Evolutionary conservation across 768 basidiomycete species (phyloP).

Genomic region (Hericium rajendrae): DNA sequence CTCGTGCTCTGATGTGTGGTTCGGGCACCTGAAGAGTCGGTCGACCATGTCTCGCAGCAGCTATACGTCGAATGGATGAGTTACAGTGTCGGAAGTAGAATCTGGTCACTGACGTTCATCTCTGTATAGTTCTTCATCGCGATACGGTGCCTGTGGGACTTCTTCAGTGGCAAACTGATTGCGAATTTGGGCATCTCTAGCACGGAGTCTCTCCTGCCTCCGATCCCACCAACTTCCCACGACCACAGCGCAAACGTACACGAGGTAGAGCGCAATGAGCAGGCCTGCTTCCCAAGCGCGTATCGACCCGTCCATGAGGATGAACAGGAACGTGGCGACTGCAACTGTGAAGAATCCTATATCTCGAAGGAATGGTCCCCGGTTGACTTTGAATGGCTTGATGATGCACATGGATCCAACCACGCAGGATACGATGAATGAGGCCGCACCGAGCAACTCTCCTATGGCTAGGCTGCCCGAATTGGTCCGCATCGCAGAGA

Average conservation of each 20-base stretch:
- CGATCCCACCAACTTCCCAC: slow-evolving; percentile 69
- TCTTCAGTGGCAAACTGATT: slow-evolving; percentile 50
- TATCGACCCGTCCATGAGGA: slow-evolving; percentile 71
- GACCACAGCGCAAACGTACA: slow-evolving; percentile 73
- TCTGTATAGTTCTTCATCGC: slow-evolving; percentile 41
- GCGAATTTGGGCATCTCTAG: slow-evolving; percentile 42
- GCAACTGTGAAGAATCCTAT: slow-evolving; percentile 90
- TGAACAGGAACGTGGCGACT: slow-evolving; percentile 62
- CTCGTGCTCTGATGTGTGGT: slow-evolving; percentile 24
- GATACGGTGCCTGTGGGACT: slow-evolving; percentile 22
- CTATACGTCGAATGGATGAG: too few species aligned
- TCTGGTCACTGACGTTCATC: slow-evolving; percentile 46
- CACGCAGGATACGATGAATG: slow-evolving; percentile 93
- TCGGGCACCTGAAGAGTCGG: slow-evolving; percentile 11
- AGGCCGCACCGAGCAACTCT: slow-evolving; percentile 89
- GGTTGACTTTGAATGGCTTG: slow-evolving; percentile 82
- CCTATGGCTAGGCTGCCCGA: slow-evolving; percentile 90
- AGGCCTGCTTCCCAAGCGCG: slow-evolving; percentile 59
- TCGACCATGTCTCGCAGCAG: too few species aligned
- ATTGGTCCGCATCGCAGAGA: slow-evolving; percentile 78
- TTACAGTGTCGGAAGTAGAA: too few species aligned
- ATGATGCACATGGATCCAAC: slow-evolving; percentile 98
- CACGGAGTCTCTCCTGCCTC: slow-evolving; percentile 37
- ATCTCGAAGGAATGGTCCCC: slow-evolving; percentile 80
- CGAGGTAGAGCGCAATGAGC: slow-evolving; percentile 64